A percentile compares a stretch with the other conserved stretches of the same genome.
These are phyloP conservation scores for Naumovozyma dairenensis DNA, from an alignment of 805 yeast species.

Conservation along the genomic window DNA sequence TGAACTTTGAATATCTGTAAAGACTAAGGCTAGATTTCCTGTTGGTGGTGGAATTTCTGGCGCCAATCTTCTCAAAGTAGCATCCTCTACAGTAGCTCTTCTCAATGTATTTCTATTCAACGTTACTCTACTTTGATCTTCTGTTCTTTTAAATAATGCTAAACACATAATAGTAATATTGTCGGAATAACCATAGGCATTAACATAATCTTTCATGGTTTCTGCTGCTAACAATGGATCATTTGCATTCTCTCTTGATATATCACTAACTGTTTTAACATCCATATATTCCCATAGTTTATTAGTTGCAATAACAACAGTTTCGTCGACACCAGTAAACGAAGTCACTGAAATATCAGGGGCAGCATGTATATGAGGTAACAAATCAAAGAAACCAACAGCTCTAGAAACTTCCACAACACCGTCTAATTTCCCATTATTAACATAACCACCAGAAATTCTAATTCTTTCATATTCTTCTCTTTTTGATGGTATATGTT, in stretches of 20 bases:
- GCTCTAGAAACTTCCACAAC: conserved; percentile 78
- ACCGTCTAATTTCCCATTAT: conserved; percentile 79
- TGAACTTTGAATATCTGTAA: conserved; percentile 93
- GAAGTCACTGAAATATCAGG: conserved; percentile 64
- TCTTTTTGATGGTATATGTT: conserved; percentile 76
- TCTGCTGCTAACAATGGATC: conserved; percentile 91
- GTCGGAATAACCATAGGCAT: conserved; percentile 79
- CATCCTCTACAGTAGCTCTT: conserved; percentile 58
- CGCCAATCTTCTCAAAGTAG: conserved; percentile 70
- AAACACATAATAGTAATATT: conserved; percentile 75
- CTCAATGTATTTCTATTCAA: conserved; percentile 34
- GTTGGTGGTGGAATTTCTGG: conserved; percentile 91
- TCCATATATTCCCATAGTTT: conserved; percentile 80
- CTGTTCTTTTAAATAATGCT: conserved; percentile 45
- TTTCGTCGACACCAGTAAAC: conserved; percentile 64
- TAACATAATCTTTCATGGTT: conserved; percentile 84
- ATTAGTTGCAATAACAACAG: conserved; percentile 73
- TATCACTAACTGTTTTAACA: conserved; percentile 81
- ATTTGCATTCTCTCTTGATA: conserved; percentile 68
- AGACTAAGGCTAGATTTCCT: conserved; percentile 90
- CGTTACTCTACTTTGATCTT: conserved; percentile 24
- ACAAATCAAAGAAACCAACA: conserved; percentile 75
- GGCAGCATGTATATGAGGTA: conserved; percentile 83
- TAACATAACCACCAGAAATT: conserved; percentile 85
- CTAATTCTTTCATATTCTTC: conserved; percentile 78